These are phyloP conservation scores for Galium porrigens DNA, from an alignment of 305 asterid genomes.

Conservation along the genomic window DNA sequence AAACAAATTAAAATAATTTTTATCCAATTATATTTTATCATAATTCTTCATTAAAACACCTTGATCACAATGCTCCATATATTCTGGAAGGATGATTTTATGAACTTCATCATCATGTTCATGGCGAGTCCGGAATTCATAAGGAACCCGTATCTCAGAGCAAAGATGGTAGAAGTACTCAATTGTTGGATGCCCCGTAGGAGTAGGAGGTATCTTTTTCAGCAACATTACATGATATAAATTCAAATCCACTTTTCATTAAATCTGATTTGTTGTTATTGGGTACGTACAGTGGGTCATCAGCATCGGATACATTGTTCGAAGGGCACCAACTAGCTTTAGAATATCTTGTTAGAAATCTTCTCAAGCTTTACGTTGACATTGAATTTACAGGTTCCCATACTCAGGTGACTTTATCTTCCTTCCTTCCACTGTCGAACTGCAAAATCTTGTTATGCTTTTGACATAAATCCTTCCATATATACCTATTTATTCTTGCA, in stretches of 20 bases:
- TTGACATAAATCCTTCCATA: neutral
- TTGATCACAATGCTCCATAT: constrained; percentile 8
- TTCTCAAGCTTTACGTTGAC: constrained; percentile 88
- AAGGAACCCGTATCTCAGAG: constrained; percentile 84
- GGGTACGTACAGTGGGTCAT: constrained; percentile 48
- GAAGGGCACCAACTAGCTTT: constrained; percentile 87
- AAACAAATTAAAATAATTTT: constrained; percentile 1
- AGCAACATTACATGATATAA: constrained; percentile 5
- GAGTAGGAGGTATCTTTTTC: constrained; percentile 55
- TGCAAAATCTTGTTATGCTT: neutral
- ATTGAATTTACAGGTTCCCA: constrained; percentile 98
- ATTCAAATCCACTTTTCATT: neutral
- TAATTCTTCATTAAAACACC: constrained; percentile 1
- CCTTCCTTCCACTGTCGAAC: neutral
- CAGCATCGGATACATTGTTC: constrained; percentile 61
- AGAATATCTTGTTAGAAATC: constrained; percentile 74
- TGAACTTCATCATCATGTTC: constrained; percentile 97
- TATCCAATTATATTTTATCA: constrained; percentile 14
- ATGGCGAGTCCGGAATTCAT: constrained; percentile 89
- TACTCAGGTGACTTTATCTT: constrained; percentile 57
- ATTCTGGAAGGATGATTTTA: constrained; percentile 69
- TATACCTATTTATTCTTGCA: neutral
- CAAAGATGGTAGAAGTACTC: constrained; percentile 97
- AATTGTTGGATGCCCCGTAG: constrained; percentile 93
- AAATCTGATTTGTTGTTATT: neutral